Conservation (phyloP, 164 flowering plant species). For the Piper betle region DNA sequence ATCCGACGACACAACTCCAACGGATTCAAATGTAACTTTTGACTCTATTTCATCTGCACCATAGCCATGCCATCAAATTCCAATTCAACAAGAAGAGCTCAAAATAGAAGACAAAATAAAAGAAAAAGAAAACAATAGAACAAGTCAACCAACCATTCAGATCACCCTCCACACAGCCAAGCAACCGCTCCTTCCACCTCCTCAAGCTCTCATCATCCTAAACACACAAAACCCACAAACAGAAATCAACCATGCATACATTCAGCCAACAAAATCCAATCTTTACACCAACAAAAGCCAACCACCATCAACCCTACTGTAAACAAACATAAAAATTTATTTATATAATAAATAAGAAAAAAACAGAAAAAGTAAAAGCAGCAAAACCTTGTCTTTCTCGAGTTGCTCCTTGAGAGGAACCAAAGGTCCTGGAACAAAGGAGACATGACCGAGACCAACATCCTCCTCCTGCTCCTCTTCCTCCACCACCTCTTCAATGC, state of each 20-base stretch:
- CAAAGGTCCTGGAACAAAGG: conserved; percentile 39
- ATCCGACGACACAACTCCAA: conserved; percentile 48
- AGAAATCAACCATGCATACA: background rate
- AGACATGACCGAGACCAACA: conserved; percentile 3
- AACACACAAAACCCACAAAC: background rate
- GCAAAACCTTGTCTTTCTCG: conserved; percentile 31
- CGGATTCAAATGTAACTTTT: conserved; percentile 58
- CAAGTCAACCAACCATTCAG: conserved; percentile 27
- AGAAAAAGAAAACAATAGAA: no score
- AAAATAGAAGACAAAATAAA: background rate
- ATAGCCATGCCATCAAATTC: background rate
- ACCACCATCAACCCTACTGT: background rate
- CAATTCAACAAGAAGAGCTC: background rate
- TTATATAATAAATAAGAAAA: background rate
- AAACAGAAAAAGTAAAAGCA: background rate
- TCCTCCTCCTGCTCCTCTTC: conserved; percentile 16
- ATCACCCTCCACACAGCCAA: conserved; percentile 54
- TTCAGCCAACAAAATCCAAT: background rate
- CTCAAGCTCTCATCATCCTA: conserved; percentile 84
- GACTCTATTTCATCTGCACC: conserved; percentile 54
- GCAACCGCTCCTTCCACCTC: conserved; percentile 81
- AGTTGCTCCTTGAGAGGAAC: conserved; percentile 46
- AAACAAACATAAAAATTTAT: background rate
- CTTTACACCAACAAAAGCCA: background rate
- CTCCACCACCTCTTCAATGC: conserved; percentile 14